These are phyloP conservation scores for Penicillium malachiteum DNA, from an alignment of 495 filamentous ascomycete genomes.

Conservation along the genomic window DNA sequence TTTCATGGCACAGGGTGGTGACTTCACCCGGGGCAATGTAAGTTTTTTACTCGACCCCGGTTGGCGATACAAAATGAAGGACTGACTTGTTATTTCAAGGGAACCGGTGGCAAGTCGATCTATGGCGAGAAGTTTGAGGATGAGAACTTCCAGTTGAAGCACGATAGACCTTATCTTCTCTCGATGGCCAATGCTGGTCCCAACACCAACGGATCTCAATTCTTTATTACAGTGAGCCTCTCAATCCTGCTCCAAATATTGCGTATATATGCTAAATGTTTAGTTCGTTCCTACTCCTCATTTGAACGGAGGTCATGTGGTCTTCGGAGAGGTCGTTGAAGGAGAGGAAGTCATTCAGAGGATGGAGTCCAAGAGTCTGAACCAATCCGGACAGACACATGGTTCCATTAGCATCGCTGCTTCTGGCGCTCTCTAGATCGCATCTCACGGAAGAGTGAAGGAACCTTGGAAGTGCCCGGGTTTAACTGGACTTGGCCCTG, in stretches of 20 bases:
- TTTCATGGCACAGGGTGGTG: conserved; percentile 68
- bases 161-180: conserved; percentile 76
- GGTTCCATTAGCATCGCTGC: neutral
- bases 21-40: conserved; percentile 66
- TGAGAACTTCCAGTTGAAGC: conserved; percentile 79
- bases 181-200: conserved; percentile 92
- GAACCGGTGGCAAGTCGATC: conserved; percentile 91
- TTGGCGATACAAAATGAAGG: neutral
- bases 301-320: conserved; percentile 85
- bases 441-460: no score
- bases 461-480: no score
- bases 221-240: conserved; percentile 72
- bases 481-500: no score
- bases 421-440: no score
- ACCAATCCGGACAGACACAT: neutral
- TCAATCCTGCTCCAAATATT: neutral
- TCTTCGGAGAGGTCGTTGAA: conserved; percentile 60
- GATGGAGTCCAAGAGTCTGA: neutral
- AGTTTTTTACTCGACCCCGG: conserved; percentile 18
- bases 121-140: conserved; percentile 89
- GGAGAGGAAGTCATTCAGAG: neutral
- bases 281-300: conserved; percentile 69
- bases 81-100: conserved; percentile 18
- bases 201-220: conserved; percentile 74
- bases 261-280: neutral